Evolutionary conservation across 2,329 filamentous ascomycete genomes (phyloP), one percentile per base, ranked within the genome.

Genomic region (Alternaria sp.): DNA sequence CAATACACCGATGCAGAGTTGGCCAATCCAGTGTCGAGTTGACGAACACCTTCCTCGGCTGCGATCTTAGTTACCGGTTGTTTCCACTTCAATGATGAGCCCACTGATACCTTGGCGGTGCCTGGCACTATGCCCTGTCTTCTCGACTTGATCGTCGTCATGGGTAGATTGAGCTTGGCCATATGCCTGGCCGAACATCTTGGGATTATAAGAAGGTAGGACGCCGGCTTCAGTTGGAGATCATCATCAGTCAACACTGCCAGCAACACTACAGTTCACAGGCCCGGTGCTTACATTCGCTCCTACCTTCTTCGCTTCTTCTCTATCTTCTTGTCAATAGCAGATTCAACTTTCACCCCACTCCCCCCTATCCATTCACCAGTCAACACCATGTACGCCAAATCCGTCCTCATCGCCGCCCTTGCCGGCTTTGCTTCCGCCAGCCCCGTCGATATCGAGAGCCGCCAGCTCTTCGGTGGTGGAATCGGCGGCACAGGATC

Each of bases 401-500:
- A 73, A 47, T 56, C 70, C 7, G 63, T 77, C 52, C 52, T 77
- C 50, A 43, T 69, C 10, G 61, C 72, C 9, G 62, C 67, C 46
- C 51, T 78, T 17, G 61, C 67, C 19, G 63, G 71, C 40, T 61
- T 77, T 12, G 70, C 67, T 30, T 55, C 65, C 30, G 61, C 74
- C 6, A 57, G 59, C 12, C 74, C 76, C 4, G 55, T 77, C 7
- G 68, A 75, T 23, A 51, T 77, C 7, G 68, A 75, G 28, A 67
- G 64, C 17, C 75, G 76, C 25, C 72, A 76, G 46, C 46, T 71
- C 11, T 26, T 52, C 9, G 53, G 53, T 10, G 53, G 46, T 17
- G 53, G 46, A 25, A 25, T 49, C 13, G 67, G 67, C 19, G 58
- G 65, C 10, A 77, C 74, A 28, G 59, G 70, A 5, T 67, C 60